Conservation (phyloP, 176 grass and related monocot species). For the Paspalum vaginatum region DNA sequence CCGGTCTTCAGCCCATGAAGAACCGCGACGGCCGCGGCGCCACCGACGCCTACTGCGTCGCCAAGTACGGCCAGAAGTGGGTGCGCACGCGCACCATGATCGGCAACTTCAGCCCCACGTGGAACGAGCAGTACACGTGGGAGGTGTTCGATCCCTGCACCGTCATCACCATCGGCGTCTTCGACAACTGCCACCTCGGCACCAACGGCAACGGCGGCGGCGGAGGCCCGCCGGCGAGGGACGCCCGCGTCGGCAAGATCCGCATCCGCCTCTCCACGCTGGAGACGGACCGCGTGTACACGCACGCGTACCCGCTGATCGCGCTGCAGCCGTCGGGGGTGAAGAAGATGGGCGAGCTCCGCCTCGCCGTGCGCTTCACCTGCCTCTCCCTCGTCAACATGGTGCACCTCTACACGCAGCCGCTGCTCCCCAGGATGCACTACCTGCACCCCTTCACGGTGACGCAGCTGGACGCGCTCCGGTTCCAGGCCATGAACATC, state of each 20-base stretch:
- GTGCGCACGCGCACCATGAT: slow-evolving; percentile 90
- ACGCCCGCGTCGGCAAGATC: slow-evolving; percentile 80
- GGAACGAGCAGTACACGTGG: slow-evolving; percentile 97
- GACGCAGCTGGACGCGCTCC: slow-evolving; percentile 75
- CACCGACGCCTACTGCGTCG: slow-evolving; percentile 88
- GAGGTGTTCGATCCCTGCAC: slow-evolving; percentile 92
- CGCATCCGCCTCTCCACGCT: slow-evolving; percentile 86
- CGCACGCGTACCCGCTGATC: slow-evolving; percentile 81
- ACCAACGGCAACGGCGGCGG: background rate
- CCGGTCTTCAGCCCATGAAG: slow-evolving; percentile 76
- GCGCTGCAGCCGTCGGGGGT: slow-evolving; percentile 66
- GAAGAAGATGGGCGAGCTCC: slow-evolving; percentile 98
- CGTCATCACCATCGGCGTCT: slow-evolving; percentile 86
- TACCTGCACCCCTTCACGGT: slow-evolving; percentile 84
- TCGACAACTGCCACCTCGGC: slow-evolving; percentile 92
- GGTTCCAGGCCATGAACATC: slow-evolving; percentile 85
- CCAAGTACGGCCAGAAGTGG: slow-evolving; percentile 97
- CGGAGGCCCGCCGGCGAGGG: slow-evolving; percentile 17
- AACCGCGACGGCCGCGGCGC: slow-evolving; percentile 60
- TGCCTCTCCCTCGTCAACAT: slow-evolving; percentile 77
- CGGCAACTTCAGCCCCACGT: slow-evolving; percentile 53
- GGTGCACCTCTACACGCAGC: slow-evolving; percentile 85
- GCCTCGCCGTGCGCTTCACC: slow-evolving; percentile 82
- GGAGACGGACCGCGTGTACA: slow-evolving; percentile 84
- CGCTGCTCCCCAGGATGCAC: slow-evolving; percentile 84